These are phyloP conservation scores for Pueraria montana DNA, from an alignment of 306 rosid species.

Conservation along the genomic window DNA sequence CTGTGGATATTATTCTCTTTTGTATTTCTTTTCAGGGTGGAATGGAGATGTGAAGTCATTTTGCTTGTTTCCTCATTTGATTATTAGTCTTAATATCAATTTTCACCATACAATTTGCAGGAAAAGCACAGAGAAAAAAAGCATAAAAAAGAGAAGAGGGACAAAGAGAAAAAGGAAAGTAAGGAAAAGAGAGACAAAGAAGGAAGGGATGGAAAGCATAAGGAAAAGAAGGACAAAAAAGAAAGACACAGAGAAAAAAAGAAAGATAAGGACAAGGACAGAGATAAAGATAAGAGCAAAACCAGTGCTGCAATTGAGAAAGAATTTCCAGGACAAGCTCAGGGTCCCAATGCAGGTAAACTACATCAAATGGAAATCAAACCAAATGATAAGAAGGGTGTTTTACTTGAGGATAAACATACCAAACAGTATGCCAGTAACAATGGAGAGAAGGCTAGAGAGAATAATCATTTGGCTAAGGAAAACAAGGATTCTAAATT, in stretches of 20 bases:
- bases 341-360: conserved; percentile 53
- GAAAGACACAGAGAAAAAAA: conserved; percentile 68
- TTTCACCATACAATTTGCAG: conserved; percentile 50
- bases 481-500: conserved; percentile 59
- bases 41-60: conserved; percentile 18
- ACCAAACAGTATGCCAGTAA: conserved; percentile 55
- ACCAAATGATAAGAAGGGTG: conserved; percentile 48
- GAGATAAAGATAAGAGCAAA: conserved; percentile 63
- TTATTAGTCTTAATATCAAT: conserved; percentile 3
- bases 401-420: conserved; percentile 53
- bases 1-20: conserved; percentile 17
- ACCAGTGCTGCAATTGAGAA: conserved; percentile 56
- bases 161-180: conserved; percentile 72
- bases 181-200: conserved; percentile 76
- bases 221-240: conserved; percentile 77
- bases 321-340: conserved; percentile 53
- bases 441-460: conserved; percentile 60
- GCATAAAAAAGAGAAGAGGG: conserved; percentile 77
- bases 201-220: conserved; percentile 70
- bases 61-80: conserved; percentile 1
- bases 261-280: conserved; percentile 62
- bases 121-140: conserved; percentile 77
- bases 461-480: conserved; percentile 51
- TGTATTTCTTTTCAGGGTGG: neutral
- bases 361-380: conserved; percentile 56